A percentile compares a stretch with the other conserved stretches of the same genome.
These are phyloP conservation scores for Backusella liffmaniae DNA, from an alignment of 192 early-diverging fungal genomes.

Conservation along the genomic window DNA sequence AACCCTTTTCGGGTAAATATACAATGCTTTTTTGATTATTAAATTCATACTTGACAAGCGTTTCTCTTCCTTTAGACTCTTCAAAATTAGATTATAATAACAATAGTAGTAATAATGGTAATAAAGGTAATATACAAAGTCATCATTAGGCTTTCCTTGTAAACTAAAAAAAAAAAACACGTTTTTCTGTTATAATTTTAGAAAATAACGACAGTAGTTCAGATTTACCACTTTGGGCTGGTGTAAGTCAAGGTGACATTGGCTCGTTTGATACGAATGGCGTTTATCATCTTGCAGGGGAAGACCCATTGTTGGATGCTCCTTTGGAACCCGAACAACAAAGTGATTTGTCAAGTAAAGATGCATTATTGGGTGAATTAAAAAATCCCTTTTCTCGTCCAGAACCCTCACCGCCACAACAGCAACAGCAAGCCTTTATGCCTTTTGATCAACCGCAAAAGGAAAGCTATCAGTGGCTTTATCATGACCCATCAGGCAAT, in stretches of 20 bases:
- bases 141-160: not conserved
- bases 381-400: not conserved
- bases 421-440: not conserved
- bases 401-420: not conserved
- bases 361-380: not conserved
- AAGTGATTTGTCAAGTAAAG: not conserved
- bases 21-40: not conserved
- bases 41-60: not conserved
- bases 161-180: not conserved
- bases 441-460: constrained; percentile 2
- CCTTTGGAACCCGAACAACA: not conserved
- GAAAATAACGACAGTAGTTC: not conserved
- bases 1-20: not conserved
- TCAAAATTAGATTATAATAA: not conserved
- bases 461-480: constrained; percentile 63
- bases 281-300: not conserved
- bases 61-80: not conserved
- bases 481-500: constrained; percentile 81
- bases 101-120: not conserved
- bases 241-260: not conserved
- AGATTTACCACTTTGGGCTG: not conserved
- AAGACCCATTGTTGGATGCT: not conserved
- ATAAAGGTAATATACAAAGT: not conserved
- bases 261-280: constrained; percentile 14
- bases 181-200: not conserved